phyloP scores from a whole-genome alignment of 2,329 filamentous ascomycete genomes.

The Paecilomyces niveus region DNA sequence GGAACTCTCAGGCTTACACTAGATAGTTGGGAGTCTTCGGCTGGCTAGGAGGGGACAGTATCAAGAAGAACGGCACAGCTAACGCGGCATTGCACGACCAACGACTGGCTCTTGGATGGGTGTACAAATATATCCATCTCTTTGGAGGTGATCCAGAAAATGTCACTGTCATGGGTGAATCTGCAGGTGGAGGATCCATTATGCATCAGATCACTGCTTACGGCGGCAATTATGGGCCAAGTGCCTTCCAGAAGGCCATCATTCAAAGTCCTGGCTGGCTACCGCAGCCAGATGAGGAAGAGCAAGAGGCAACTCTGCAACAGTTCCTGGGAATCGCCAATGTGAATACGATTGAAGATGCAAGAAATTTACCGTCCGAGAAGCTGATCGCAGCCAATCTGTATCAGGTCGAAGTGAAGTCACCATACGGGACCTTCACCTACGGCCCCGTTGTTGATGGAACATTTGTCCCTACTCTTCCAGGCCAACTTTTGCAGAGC shows the following conservation, averaged over 20 bases:
- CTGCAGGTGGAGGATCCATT: constrained; percentile 47
- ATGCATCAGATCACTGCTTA: constrained; percentile 51
- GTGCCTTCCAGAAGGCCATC: constrained; percentile 34
- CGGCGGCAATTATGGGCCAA: constrained; percentile 36
- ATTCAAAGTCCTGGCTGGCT: constrained; percentile 37
- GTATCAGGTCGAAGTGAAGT: constrained; percentile 29
- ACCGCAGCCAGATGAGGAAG: constrained; percentile 21
- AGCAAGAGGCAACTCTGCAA: constrained; percentile 33
- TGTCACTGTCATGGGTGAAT: constrained; percentile 26
- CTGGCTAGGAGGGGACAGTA: not conserved
- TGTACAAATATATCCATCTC: constrained; percentile 3
- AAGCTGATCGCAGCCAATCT: constrained; percentile 39
- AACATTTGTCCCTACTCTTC: constrained; percentile 41
- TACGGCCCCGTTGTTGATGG: constrained; percentile 45
- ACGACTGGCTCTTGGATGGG: not conserved
- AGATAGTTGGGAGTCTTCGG: not conserved
- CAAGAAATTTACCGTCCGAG: constrained; percentile 32
- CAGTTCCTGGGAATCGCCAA: constrained; percentile 36
- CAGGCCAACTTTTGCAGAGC: constrained; percentile 38
- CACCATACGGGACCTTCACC: constrained; percentile 36
- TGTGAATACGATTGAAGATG: constrained; percentile 39
- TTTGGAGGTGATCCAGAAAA: not conserved
- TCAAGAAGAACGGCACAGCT: not conserved
- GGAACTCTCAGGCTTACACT: not conserved
- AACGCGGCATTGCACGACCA: not conserved